Conservation (phyloP, 176 grass and related monocot genomes). For the Eragrostis nindensis region DNA sequence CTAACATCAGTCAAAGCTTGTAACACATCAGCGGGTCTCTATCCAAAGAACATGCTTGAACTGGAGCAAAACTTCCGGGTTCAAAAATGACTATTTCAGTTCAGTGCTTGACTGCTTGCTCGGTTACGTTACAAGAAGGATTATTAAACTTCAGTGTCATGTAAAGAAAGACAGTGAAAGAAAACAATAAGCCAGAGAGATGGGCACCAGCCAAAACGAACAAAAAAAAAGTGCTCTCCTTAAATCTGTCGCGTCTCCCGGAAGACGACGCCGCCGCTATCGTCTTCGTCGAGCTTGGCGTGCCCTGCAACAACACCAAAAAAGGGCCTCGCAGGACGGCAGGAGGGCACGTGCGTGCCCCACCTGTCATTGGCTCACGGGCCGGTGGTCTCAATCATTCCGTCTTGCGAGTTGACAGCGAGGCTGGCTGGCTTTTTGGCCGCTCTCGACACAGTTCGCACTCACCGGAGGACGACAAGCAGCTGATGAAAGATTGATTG, state of each 20-base stretch:
- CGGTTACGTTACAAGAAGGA: too few species aligned
- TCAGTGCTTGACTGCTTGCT: too few species aligned
- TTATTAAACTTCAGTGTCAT: background rate
- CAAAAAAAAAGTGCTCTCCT: too few species aligned
- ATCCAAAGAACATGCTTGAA: too few species aligned
- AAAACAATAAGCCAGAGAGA: background rate
- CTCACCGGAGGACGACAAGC: too few species aligned
- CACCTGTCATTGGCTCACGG: conserved; percentile 30
- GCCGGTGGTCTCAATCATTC: conserved; percentile 25
- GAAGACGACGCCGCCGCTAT: background rate
- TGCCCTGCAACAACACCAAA: background rate
- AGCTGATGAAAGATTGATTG: background rate
- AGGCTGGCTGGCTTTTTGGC: background rate
- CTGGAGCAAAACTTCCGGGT: too few species aligned
- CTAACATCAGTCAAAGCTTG: too few species aligned
- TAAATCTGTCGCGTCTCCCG: background rate
- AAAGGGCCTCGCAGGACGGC: background rate
- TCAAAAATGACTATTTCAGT: too few species aligned
- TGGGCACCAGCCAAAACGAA: background rate
- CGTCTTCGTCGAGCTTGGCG: background rate
- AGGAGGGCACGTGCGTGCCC: background rate
- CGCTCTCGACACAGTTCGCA: background rate
- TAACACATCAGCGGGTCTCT: too few species aligned
- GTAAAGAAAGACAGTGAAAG: background rate
- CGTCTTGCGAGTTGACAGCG: background rate